phyloP scores from a whole-genome alignment of 768 basidiomycete species.

The Polyporus arcularius region DNA sequence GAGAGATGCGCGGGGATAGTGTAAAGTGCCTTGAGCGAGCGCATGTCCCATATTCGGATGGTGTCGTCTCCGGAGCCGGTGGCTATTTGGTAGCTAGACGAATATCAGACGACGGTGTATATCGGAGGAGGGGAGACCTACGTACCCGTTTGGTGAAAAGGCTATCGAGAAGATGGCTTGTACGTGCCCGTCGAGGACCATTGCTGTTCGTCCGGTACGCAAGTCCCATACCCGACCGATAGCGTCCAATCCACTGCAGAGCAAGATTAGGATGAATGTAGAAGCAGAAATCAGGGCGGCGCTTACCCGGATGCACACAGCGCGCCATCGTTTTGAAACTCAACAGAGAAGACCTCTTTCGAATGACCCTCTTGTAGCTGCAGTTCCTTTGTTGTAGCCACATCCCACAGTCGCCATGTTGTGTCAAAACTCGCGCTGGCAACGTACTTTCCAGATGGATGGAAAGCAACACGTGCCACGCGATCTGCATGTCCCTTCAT shows the following conservation, averaged over 20 bases:
- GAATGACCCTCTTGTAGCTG: constrained; percentile 96
- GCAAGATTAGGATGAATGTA: neutral
- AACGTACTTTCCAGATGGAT: constrained; percentile 92
- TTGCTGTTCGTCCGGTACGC: constrained; percentile 91
- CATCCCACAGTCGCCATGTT: constrained; percentile 97
- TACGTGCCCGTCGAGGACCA: constrained; percentile 97
- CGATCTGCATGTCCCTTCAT: constrained; percentile 89
- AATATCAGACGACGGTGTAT: neutral
- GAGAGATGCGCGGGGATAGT: constrained; percentile 96
- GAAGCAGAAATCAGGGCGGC: neutral
- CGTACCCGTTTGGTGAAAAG: constrained; percentile 94
- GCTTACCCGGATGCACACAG: constrained; percentile 86
- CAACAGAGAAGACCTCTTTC: constrained; percentile 94
- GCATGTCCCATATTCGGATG: constrained; percentile 98
- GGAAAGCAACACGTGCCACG: constrained; percentile 93
- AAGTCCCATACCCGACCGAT: constrained; percentile 98
- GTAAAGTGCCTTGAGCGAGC: constrained; percentile 88
- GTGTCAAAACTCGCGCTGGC: constrained; percentile 97
- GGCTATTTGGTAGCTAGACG: constrained; percentile 87
- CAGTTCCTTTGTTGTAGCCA: constrained; percentile 76
- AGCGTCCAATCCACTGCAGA: constrained; percentile 84
- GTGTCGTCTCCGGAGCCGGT: constrained; percentile 98
- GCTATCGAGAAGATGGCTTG: constrained; percentile 88
- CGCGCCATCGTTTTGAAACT: constrained; percentile 94
- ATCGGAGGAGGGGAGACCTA: neutral